Base-by-base conservation (phyloP, 495 filamentous ascomycete species). In the Neurospora cerealis region DNA sequence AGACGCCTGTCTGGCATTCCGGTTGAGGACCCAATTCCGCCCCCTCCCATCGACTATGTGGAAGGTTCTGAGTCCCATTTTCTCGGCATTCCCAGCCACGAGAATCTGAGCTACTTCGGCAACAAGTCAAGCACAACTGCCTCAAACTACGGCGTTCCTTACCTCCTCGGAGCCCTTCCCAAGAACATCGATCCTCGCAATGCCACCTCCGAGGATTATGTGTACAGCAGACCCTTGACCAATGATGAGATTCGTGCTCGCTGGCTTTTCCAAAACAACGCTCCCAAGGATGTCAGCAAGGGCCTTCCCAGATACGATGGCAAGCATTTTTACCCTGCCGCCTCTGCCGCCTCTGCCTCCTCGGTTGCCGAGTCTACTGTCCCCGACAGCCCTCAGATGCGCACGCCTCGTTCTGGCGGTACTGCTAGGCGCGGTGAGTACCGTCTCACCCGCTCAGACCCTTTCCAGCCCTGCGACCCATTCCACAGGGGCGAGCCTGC, bases 281-380 rank as follows among this genome's bases (percentile, higher is more conserved):
- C 84, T 24, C 80, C 85, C 54, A 81, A 76, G 69, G 76, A 78
- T n/a, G 78, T 78, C 28, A 78, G 81, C 44, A 77, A 75, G n/a
- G 85, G 86, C 17, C 75, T 89, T 21, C 87, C 87, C 40, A 88
- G 87, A 75, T 89, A 84, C 71, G 86, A 89, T 70, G 87, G 87
- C 2, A 87, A 86, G 77, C 82, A 88, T 73, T 89, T 89, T 76
- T 88, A 88, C 73, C 86, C 85, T 36, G 54, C 28, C 34, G 54
- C 54, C 4, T 78, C 85, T 36, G 54, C 28, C 34, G 54, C 54
- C 4, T 78, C 87, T 37, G 37, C 37, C 4, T 88, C 87, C 2
- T 85, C 86, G 0, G 74, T 78, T 70, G 87, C 86, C 76, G 75
- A 80, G 62, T 54, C 40, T 37, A 39, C 54, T 44, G 62, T 69